phyloP scores from a whole-genome alignment of 495 filamentous ascomycete genomes.

The Hyaloscypha hepaticicola region DNA sequence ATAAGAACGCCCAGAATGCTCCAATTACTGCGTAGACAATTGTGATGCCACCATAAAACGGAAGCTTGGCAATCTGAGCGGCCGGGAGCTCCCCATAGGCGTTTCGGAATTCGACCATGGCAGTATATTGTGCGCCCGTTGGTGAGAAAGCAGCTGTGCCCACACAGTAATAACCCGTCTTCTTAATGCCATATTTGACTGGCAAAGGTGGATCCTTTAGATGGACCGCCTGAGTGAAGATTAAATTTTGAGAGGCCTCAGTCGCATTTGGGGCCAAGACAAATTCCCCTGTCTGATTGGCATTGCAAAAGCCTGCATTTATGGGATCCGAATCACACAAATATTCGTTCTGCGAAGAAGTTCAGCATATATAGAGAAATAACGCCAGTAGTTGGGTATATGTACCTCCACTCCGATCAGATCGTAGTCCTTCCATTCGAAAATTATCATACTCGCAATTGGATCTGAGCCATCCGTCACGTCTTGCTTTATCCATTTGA shows the following conservation, averaged over 20 bases:
- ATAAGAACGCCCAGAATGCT: slow-evolving; percentile 91
- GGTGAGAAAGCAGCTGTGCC: slow-evolving; percentile 65
- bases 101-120: slow-evolving; percentile 87
- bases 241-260: slow-evolving; percentile 62
- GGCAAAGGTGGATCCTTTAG: slow-evolving; percentile 66
- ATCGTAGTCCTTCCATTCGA: slow-evolving; percentile 86
- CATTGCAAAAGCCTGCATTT: slow-evolving; percentile 65
- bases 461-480: slow-evolving; percentile 60
- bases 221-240: slow-evolving; percentile 77
- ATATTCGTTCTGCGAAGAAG: slow-evolving; percentile 53
- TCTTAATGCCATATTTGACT: slow-evolving; percentile 77
- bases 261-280: slow-evolving; percentile 74
- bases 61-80: slow-evolving; percentile 92
- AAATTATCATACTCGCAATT: slow-evolving; percentile 82
- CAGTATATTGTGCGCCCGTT: slow-evolving; percentile 63
- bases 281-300: slow-evolving; percentile 78
- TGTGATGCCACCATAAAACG: slow-evolving; percentile 94
- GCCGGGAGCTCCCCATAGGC: slow-evolving; percentile 95
- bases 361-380: slow-evolving; percentile 14
- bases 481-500: slow-evolving; percentile 69
- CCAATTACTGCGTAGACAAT: slow-evolving; percentile 90
- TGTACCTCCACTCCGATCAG: slow-evolving; percentile 60
- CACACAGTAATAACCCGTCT: slow-evolving; percentile 96
- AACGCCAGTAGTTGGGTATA: not conserved
- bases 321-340: slow-evolving; percentile 75